Base-by-base conservation (phyloP, 208 protist species). In the Wallacemonas sp. region DNA sequence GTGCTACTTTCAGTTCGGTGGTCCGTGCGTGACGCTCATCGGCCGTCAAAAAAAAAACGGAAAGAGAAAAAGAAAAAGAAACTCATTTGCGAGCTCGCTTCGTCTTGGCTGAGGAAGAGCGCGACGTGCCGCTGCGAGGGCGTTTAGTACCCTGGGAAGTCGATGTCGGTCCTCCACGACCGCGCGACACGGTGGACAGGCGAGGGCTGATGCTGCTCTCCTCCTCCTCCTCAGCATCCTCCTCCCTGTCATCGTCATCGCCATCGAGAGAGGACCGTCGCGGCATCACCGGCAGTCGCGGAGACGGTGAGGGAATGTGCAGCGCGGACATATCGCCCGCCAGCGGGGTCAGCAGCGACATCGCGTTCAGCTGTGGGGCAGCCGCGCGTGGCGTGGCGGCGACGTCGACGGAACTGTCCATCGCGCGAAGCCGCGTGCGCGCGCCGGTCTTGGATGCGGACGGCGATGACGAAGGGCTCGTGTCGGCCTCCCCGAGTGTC, bases 331-430 rank as follows among this genome's bases (percentile, higher is more conserved):
- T 39, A 14, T 59, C 52, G 3, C 29, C 20, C 4, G 52, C 32
- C 10, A 59, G 52, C 14, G 52, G 52, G 4, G 52, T 59, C 31
- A 59, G 52, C 52, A 59, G 32, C 3, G 52, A 59, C 11, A 29
- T 29, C 12, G 4, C 4, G n/a, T 3, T 7, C 4, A 26, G 11
- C 0, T 18, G n/a, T 25, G 32, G 31, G 0, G 31, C 32, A 8
- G 14, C 18, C 38, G 46, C 3, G 8, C 16, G 44, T n/a, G 36
- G 46, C 22, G 46, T 67, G 7, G 31, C 41, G 59, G 65, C 59
- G 25, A 70, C 59, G 12, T 72, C 29, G 44, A 67, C 59, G 20
- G 66, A 18, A 11, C 63, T 41, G 7, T 70, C 49, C 42, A 66
- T 44, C 14, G 63, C 57, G 22, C 61, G 26, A 32, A 25, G 42